Conservation (phyloP, 768 basidiomycete genomes). For the Boletus rubroflammeus region DNA sequence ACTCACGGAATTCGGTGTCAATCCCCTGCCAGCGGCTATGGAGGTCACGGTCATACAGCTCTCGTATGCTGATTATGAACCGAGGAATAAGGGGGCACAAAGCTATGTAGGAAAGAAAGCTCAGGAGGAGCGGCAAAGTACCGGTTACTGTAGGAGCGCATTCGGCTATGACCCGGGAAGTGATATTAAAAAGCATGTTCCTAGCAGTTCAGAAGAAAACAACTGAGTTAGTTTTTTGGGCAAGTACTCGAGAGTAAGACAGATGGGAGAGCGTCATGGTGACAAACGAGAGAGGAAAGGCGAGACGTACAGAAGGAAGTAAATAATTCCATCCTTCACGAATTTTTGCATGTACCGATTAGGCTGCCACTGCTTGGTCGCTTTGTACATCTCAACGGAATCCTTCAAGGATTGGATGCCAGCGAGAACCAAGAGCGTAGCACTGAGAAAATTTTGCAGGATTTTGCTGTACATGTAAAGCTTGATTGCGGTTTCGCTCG, state of each 20-base stretch:
- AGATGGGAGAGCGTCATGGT: no score
- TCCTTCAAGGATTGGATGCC: no score
- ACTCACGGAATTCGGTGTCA: background rate
- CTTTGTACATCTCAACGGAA: no score
- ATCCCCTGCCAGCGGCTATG: background rate
- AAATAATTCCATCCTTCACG: no score
- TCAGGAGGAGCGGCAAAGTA: background rate
- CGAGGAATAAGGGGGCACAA: background rate
- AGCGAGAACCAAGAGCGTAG: background rate
- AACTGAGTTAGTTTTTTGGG: no score
- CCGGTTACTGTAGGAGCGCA: background rate
- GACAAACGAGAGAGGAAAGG: no score
- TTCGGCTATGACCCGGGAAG: no score
- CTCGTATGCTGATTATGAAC: background rate
- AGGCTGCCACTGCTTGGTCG: no score
- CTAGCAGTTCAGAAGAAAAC: no score
- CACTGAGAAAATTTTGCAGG: background rate
- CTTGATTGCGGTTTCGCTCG: background rate
- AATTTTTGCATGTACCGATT: no score
- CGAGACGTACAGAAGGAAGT: background rate
- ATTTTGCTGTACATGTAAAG: background rate
- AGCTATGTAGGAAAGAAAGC: background rate
- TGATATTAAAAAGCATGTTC: no score
- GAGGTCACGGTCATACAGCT: background rate
- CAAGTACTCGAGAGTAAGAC: no score